Evolutionary conservation across 257 asterid species (phyloP).

Genomic region (Haberlea rhodopensis): DNA sequence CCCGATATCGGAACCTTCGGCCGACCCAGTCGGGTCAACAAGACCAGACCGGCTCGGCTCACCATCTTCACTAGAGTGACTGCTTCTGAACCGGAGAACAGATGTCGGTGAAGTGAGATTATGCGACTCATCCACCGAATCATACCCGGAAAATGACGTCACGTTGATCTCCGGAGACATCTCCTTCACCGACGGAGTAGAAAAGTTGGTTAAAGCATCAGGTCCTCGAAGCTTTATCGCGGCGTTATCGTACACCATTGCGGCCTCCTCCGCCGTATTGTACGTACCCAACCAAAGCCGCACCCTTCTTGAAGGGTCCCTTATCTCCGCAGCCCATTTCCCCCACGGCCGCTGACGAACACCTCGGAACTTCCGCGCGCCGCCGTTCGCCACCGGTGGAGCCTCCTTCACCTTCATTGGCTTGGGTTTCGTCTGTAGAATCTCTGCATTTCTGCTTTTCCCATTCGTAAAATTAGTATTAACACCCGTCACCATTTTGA

Average conservation of each 20-base stretch:
- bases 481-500: conserved; percentile 36
- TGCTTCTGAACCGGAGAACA: conserved; percentile 30
- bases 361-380: conserved; percentile 53
- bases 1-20: conserved; percentile 17
- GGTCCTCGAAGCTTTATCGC: conserved; percentile 68
- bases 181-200: conserved; percentile 23
- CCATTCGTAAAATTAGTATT: neutral
- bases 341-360: conserved; percentile 82
- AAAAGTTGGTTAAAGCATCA: conserved; percentile 60
- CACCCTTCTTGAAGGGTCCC: conserved; percentile 49
- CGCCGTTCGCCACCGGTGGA: conserved; percentile 17
- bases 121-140: conserved; percentile 61
- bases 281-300: conserved; percentile 74
- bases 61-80: conserved; percentile 41
- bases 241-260: conserved; percentile 71
- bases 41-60: conserved; percentile 31
- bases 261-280: conserved; percentile 76
- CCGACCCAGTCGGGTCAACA: conserved; percentile 20
- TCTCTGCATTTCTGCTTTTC: neutral
- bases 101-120: conserved; percentile 25
- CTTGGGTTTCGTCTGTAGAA: neutral
- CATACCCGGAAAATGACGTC: conserved; percentile 45
- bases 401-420: conserved; percentile 19
- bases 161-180: conserved; percentile 23
- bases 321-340: conserved; percentile 72